Evolutionary conservation across 2,329 filamentous ascomycete genomes (phyloP).

Genomic region (Albifimbria verrucaria): DNA sequence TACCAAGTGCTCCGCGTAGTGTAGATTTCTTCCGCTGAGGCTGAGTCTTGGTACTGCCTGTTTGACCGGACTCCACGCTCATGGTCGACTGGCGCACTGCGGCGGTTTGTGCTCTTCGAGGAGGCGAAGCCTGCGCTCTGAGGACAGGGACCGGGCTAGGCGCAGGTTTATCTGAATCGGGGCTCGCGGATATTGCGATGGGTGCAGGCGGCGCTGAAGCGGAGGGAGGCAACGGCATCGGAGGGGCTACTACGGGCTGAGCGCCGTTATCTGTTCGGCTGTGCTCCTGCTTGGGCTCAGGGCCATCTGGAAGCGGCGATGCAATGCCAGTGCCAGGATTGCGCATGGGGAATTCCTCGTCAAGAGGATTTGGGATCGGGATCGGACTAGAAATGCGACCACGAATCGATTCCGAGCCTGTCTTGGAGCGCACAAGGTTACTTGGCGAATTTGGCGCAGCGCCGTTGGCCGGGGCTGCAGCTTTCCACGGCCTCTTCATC

Average conservation of each 20-base stretch:
- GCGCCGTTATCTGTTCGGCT: too few relatives aligned
- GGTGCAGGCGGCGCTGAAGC: too few relatives aligned
- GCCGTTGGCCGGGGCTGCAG: constrained; percentile 28
- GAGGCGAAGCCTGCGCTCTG: not conserved
- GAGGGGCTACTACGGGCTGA: too few relatives aligned
- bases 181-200: not conserved
- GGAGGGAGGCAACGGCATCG: too few relatives aligned
- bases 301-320: too few relatives aligned
- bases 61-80: constrained; percentile 29
- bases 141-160: not conserved
- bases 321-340: constrained; percentile 36
- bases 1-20: constrained; percentile 52
- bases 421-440: constrained; percentile 4
- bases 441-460: constrained; percentile 11
- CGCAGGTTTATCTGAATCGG: not conserved
- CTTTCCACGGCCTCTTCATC: constrained; percentile 45
- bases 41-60: constrained; percentile 15
- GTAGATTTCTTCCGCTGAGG: constrained; percentile 57
- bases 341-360: constrained; percentile 54
- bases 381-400: constrained; percentile 62
- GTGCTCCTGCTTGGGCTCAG: too few relatives aligned
- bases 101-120: not conserved
- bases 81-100: constrained; percentile 45
- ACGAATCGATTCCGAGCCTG: constrained; percentile 46
- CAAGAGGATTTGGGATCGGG: constrained; percentile 44